Base-by-base conservation (phyloP, 495 filamentous ascomycete species). In the Hyaloscypha bicolor region DNA sequence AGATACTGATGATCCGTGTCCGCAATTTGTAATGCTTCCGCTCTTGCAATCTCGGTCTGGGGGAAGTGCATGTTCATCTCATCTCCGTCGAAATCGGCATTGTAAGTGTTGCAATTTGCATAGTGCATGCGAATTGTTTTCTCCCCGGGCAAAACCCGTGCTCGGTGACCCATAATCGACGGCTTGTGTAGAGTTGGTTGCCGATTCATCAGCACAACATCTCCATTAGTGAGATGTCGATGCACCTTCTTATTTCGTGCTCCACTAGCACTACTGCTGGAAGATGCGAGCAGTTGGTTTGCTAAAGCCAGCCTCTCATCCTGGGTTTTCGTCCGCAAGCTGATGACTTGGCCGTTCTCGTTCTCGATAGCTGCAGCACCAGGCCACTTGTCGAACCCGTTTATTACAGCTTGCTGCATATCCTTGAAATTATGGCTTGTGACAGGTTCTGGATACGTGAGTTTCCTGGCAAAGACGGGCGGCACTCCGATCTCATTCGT, bases 31-130 rank as follows among this genome's bases (percentile, higher is more conserved):
- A 93, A 82, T 3, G 95, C 95, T 78, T 99, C 96, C 3, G 93
- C 88, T 65, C 95, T 85, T 30, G 94, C 96, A 74, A 97, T 81
- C 75, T 97, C 96, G 72, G 96, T 97, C 71, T 99, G 96, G 11
- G 96, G 96, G 75, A 99, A 97, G 76, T 99, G 96, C 95, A 99
- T 96, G 76, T 99, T 99, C 96, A 99, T 99, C 79, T 99, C 96
- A 72, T 99, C 96, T 76, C 96, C 96, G 76, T 99, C 96, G 78
- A 98, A 99, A 86, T 99, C 96, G n/a, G 96, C 96, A 72, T 99
- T 99, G 84, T 99, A 99, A 12, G 96, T 97, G 75, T 97, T 98
- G 78, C 95, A 97, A 76, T 99, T 99, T 65, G 96, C 94, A 79
- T 99, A 99, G 81, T 98, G 96, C 94, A 99, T 97, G 65, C 96